A percentile compares a stretch with the other conserved stretches of the same genome.
phyloP scores from a whole-genome alignment of 352 stramenopile species.

The Phytophthora nicotianae region DNA sequence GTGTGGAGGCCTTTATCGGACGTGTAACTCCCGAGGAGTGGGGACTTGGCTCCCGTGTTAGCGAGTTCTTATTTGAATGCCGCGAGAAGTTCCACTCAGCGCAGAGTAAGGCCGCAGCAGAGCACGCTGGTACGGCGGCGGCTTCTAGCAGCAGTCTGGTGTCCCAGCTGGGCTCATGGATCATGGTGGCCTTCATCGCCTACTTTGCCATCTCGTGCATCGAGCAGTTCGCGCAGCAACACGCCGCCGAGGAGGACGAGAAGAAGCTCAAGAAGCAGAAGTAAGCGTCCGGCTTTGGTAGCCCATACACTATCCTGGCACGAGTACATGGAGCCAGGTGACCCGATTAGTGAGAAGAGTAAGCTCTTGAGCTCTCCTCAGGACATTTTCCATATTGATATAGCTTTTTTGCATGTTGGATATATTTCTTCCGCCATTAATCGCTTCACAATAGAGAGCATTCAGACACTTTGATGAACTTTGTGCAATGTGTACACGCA shows the following conservation, averaged over 20 bases:
- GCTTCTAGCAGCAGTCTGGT: conserved; percentile 67
- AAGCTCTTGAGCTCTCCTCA: conserved; percentile 5
- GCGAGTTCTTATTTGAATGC: conserved; percentile 87
- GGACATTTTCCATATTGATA: conserved; percentile 29
- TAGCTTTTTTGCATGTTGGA: conserved; percentile 24
- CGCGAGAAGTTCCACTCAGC: conserved; percentile 89
- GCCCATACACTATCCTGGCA: conserved; percentile 6
- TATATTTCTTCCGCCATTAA: conserved; percentile 29
- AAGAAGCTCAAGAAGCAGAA: conserved; percentile 84
- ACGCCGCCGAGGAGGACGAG: conserved; percentile 88
- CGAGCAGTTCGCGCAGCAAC: conserved; percentile 91
- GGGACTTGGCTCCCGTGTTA: conserved; percentile 80
- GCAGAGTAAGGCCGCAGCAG: conserved; percentile 55
- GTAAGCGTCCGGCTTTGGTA: conserved; percentile 26
- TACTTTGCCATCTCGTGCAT: conserved; percentile 93
- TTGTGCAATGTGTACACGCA: too few relatives aligned
- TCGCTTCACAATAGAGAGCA: conserved; percentile 40
- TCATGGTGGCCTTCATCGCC: conserved; percentile 89
- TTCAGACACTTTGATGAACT: conserved; percentile 8
- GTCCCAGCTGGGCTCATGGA: conserved; percentile 74
- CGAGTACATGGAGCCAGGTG: background rate
- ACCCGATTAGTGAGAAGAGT: conserved; percentile 8
- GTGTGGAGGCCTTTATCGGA: conserved; percentile 87
- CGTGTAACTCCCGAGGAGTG: conserved; percentile 71
- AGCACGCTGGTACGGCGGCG: conserved; percentile 52